These are phyloP conservation scores for Coemansia sp. DNA, from an alignment of 192 early-diverging fungal species.

Conservation along the genomic window DNA sequence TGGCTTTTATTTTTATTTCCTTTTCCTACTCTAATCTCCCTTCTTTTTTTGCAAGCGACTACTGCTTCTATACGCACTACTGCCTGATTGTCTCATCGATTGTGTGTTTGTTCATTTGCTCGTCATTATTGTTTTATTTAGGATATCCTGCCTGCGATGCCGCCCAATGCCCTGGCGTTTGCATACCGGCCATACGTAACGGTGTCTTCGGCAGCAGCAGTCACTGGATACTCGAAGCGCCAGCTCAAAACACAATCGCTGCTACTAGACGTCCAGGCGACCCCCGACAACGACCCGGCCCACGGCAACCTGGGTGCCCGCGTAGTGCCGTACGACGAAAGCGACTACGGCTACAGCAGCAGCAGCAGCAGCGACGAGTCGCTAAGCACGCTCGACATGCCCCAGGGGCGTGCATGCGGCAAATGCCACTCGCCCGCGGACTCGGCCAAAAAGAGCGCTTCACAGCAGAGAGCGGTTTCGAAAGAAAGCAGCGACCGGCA, in stretches of 20 bases:
- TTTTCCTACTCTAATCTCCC: no score
- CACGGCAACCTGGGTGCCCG: background rate
- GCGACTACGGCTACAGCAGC: background rate
- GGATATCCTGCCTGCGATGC: conserved; percentile 26
- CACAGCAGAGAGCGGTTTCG: background rate
- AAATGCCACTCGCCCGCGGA: background rate
- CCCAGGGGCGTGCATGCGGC: no score
- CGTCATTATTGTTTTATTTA: background rate
- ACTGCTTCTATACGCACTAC: no score
- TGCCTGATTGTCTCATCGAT: no score
- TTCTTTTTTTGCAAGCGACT: background rate
- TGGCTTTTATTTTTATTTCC: no score
- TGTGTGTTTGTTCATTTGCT: background rate
- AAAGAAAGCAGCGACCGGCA: conserved; percentile 7
- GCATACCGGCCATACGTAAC: conserved; percentile 40
- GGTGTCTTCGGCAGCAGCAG: background rate
- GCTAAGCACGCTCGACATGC: no score
- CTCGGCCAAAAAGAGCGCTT: background rate
- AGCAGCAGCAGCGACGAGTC: no score
- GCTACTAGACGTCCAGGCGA: background rate
- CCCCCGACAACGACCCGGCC: background rate
- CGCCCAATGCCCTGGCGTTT: conserved; percentile 15
- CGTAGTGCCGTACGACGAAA: background rate
- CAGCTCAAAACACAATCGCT: conserved; percentile 7
- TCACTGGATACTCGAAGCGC: no score